phyloP scores from a whole-genome alignment of 2,329 filamentous ascomycete genomes.

The Diaporthe amygdali region DNA sequence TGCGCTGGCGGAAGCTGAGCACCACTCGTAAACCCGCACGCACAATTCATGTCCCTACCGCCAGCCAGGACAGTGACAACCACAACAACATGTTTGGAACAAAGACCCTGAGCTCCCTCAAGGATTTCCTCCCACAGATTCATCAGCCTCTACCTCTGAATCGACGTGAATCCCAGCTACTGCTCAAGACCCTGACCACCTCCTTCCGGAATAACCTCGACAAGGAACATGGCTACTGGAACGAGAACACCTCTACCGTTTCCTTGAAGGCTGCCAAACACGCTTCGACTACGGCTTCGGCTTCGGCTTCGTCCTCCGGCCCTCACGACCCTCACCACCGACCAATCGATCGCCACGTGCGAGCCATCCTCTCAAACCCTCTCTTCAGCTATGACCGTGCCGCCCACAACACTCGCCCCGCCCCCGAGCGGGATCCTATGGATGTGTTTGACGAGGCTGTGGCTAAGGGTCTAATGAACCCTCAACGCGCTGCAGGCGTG shows the following conservation, averaged over 20 bases:
- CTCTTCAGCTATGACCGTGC: constrained; percentile 51
- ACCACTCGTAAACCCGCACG: neutral
- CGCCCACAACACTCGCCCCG: constrained; percentile 27
- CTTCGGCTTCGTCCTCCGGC: constrained; percentile 17
- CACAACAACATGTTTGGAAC: constrained; percentile 38
- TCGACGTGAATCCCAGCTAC: constrained; percentile 55
- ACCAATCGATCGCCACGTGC: constrained; percentile 57
- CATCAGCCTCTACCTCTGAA: constrained; percentile 60
- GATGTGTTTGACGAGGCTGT: constrained; percentile 62
- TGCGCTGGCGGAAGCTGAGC: neutral
- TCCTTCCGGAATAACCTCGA: constrained; percentile 66
- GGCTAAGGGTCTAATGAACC: constrained; percentile 60
- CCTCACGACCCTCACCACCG: constrained; percentile 32
- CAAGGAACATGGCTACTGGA: constrained; percentile 56
- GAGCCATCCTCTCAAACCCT: constrained; percentile 61
- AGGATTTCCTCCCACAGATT: constrained; percentile 47
- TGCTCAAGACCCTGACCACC: constrained; percentile 60
- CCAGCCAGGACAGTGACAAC: constrained; percentile 22
- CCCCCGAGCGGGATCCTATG: constrained; percentile 48
- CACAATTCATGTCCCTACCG: neutral
- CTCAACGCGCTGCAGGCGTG: constrained; percentile 58
- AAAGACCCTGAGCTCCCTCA: constrained; percentile 43
- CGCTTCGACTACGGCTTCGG: constrained; percentile 21
- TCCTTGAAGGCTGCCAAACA: constrained; percentile 22
- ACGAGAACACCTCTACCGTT: constrained; percentile 33